Conservation (phyloP, 1,139 yeast genomes). For the Zygoascus sp. region DNA sequence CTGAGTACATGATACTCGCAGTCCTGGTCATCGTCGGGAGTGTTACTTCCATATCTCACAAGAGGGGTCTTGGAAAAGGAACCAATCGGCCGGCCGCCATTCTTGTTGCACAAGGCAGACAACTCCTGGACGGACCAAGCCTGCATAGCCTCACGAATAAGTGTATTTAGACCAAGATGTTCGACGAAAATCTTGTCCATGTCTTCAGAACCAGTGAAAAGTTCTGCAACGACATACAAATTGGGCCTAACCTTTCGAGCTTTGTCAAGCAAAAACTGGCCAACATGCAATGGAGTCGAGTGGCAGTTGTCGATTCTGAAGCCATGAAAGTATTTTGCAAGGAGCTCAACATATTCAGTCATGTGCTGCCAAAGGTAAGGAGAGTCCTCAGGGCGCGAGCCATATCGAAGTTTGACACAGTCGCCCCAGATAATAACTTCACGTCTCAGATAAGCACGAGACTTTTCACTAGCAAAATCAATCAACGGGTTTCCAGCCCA, state of each 20-base stretch:
- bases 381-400: slow-evolving; percentile 68
- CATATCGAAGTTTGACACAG: slow-evolving; percentile 90
- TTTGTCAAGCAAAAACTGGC: slow-evolving; percentile 78
- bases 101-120: slow-evolving; percentile 79
- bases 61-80: slow-evolving; percentile 48
- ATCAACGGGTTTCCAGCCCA: slow-evolving; percentile 96
- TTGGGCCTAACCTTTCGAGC: slow-evolving; percentile 84
- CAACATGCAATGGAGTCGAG: slow-evolving; percentile 93
- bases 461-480: slow-evolving; percentile 79
- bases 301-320: slow-evolving; percentile 94
- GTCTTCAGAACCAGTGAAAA: slow-evolving; percentile 87
- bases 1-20: slow-evolving; percentile 45
- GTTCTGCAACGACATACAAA: slow-evolving; percentile 87
- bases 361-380: slow-evolving; percentile 88
- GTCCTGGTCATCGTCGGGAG: slow-evolving; percentile 14
- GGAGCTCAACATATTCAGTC: slow-evolving; percentile 66
- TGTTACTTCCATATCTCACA: slow-evolving; percentile 21
- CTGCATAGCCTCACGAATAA: slow-evolving; percentile 96
- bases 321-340: slow-evolving; percentile 80
- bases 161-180: slow-evolving; percentile 78
- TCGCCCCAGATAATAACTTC: slow-evolving; percentile 98
- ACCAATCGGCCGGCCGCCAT: slow-evolving; percentile 95
- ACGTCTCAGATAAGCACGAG: slow-evolving; percentile 80
- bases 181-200: slow-evolving; percentile 90
- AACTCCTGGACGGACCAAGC: slow-evolving; percentile 86